A percentile compares a stretch with the other conserved stretches of the same genome.
Evolutionary conservation across 768 basidiomycete species (phyloP).

Genomic region (Solioccasus polychromus): DNA sequence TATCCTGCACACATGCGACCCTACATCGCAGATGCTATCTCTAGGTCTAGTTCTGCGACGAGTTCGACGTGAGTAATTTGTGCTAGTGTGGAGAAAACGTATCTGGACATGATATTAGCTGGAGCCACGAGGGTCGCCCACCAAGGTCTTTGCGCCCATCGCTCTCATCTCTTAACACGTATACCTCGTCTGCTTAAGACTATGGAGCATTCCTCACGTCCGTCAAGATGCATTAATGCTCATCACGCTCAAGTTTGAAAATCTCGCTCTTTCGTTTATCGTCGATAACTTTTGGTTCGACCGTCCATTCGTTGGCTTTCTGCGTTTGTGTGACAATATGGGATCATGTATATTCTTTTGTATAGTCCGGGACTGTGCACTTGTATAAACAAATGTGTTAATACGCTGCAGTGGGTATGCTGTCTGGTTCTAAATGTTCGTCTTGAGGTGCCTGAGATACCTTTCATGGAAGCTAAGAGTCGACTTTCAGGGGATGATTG

Average conservation of each 20-base stretch:
- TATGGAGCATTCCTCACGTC: slow-evolving; percentile 4
- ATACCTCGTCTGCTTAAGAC: slow-evolving; percentile 21
- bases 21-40: slow-evolving; percentile 23
- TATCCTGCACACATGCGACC: slow-evolving; percentile 14
- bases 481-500: too few species aligned
- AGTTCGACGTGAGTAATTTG: slow-evolving; percentile 29
- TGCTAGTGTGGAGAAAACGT: neutral
- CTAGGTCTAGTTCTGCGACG: slow-evolving; percentile 33
- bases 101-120: slow-evolving; percentile 20
- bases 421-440: slow-evolving; percentile 1
- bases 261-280: slow-evolving; percentile 8
- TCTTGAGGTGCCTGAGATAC: too few species aligned
- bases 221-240: slow-evolving; percentile 22
- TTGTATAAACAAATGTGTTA: slow-evolving; percentile 22
- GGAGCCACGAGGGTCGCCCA: slow-evolving; percentile 27
- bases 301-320: slow-evolving; percentile 11
- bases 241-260: neutral
- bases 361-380: slow-evolving; percentile 18
- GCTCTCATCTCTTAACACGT: slow-evolving; percentile 14
- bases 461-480: too few species aligned
- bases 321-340: slow-evolving; percentile 27
- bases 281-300: slow-evolving; percentile 21
- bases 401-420: slow-evolving; percentile 20
- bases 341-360: slow-evolving; percentile 33
- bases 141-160: slow-evolving; percentile 15